Evolutionary conservation across 176 grass and related monocot genomes (phyloP).

Genomic region (maize (Zea mays)): DNA sequence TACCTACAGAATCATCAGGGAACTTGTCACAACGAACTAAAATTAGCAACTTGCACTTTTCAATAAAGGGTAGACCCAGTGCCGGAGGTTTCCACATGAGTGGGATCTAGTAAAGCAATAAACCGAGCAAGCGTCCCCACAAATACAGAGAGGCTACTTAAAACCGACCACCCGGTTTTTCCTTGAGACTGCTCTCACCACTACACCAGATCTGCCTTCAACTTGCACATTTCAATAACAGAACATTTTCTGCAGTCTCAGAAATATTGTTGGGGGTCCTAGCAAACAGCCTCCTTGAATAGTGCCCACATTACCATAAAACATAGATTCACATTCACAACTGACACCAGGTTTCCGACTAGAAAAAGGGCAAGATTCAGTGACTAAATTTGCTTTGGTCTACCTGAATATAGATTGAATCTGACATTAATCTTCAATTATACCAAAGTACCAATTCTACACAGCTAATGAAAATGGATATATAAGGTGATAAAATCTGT

Average conservation of each 20-base stretch:
- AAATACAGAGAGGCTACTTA: too few species aligned
- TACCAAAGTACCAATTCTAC: constrained; percentile 3
- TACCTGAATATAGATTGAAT: constrained; percentile 11
- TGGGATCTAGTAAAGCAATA: too few species aligned
- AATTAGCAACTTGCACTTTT: constrained; percentile 19
- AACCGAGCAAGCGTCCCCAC: too few species aligned
- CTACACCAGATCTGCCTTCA: background rate
- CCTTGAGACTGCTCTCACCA: too few species aligned
- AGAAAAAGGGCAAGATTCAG: constrained; percentile 13
- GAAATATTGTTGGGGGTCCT: constrained; percentile 17
- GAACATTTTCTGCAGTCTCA: background rate
- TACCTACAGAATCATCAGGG: constrained; percentile 40
- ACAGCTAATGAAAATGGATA: constrained; percentile 2
- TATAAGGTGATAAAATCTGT: background rate
- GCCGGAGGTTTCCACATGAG: too few species aligned
- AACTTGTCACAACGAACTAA: constrained; percentile 20
- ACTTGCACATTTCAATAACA: constrained; percentile 25
- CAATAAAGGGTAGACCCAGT: background rate
- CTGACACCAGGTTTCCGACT: constrained; percentile 12
- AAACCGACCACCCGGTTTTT: too few species aligned
- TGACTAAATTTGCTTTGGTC: background rate
- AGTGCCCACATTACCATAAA: constrained; percentile 12
- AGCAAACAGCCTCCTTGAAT: constrained; percentile 4
- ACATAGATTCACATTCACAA: constrained; percentile 11
- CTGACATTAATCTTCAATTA: background rate